Conservation (phyloP, 768 basidiomycete genomes). For the Hemileccinum rubropunctum region DNA sequence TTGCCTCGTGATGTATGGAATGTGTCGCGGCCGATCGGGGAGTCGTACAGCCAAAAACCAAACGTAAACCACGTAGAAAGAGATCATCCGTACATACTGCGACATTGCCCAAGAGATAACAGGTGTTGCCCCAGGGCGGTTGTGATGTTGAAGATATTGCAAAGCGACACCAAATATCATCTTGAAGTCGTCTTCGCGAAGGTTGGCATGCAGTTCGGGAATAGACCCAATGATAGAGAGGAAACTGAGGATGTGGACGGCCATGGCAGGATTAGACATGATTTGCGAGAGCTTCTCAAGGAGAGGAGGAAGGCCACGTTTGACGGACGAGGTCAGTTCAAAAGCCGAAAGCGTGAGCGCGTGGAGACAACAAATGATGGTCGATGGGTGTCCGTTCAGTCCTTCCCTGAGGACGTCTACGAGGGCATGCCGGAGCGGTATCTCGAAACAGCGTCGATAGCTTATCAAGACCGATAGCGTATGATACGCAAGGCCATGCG, state of each 20-base stretch:
- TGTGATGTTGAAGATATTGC: constrained; percentile 91
- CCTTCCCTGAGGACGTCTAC: constrained; percentile 72
- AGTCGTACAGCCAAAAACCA: constrained; percentile 93
- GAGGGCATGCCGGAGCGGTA: constrained; percentile 61
- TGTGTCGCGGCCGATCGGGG: constrained; percentile 73
- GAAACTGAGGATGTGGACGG: constrained; percentile 95
- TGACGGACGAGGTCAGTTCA: constrained; percentile 81
- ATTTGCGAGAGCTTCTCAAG: constrained; percentile 88
- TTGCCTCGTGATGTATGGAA: constrained; percentile 84
- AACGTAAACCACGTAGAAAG: constrained; percentile 86
- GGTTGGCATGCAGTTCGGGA: constrained; percentile 78
- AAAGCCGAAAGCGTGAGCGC: constrained; percentile 85
- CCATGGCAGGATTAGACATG: constrained; percentile 90
- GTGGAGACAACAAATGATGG: constrained; percentile 87
- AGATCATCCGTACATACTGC: constrained; percentile 87
- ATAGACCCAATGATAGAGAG: constrained; percentile 83
- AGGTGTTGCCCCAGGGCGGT: constrained; percentile 54
- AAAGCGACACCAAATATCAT: constrained; percentile 93
- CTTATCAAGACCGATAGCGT: constrained; percentile 85
- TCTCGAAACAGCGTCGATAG: constrained; percentile 77
- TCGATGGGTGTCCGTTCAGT: constrained; percentile 64
- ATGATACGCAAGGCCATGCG: constrained; percentile 85
- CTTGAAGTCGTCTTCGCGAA: constrained; percentile 87
- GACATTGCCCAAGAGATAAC: constrained; percentile 82
- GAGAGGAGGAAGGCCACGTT: constrained; percentile 73